Conservation (phyloP, 2,329 filamentous ascomycete genomes). For the Epichloe gansuensis region DNA sequence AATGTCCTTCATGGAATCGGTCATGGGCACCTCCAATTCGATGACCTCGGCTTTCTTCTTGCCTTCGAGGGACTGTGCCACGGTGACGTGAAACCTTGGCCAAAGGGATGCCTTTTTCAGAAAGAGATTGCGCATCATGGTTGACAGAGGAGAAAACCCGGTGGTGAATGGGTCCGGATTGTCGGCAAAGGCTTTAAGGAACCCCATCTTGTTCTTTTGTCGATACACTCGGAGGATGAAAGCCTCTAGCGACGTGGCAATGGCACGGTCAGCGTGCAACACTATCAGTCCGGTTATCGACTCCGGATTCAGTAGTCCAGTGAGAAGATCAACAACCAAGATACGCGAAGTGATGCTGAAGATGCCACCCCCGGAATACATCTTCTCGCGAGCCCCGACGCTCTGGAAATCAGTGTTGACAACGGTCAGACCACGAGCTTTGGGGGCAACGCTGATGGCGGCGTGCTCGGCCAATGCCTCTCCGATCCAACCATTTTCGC, state of each 20-base stretch:
- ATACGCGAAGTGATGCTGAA: slow-evolving; percentile 96
- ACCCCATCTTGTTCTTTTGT: slow-evolving; percentile 86
- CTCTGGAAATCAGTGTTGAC: slow-evolving; percentile 93
- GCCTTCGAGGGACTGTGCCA: slow-evolving; percentile 80
- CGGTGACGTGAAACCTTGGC: slow-evolving; percentile 84
- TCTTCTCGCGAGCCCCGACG: slow-evolving; percentile 75
- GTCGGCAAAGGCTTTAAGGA: slow-evolving; percentile 93
- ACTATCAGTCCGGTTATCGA: slow-evolving; percentile 79
- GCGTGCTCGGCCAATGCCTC: slow-evolving; percentile 93
- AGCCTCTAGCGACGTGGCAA: slow-evolving; percentile 80
- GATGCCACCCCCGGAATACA: slow-evolving; percentile 86
- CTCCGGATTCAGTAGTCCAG: slow-evolving; percentile 66
- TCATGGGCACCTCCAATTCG: slow-evolving; percentile 93
- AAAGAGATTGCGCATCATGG: slow-evolving; percentile 83
- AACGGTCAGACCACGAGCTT: slow-evolving; percentile 72
- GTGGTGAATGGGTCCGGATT: slow-evolving; percentile 80
- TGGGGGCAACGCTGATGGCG: slow-evolving; percentile 70
- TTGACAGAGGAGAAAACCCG: slow-evolving; percentile 77
- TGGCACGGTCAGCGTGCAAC: slow-evolving; percentile 75
- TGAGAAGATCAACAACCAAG: slow-evolving; percentile 82
- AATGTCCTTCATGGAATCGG: slow-evolving; percentile 81
- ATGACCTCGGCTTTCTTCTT: slow-evolving; percentile 93
- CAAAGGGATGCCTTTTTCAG: slow-evolving; percentile 79
- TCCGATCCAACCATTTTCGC: slow-evolving; percentile 94
- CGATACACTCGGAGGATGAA: slow-evolving; percentile 91